These are phyloP conservation scores for Filobasidium uniguttulatum DNA, from an alignment of 1,284 basidiomycete genomes.

Conservation along the genomic window DNA sequence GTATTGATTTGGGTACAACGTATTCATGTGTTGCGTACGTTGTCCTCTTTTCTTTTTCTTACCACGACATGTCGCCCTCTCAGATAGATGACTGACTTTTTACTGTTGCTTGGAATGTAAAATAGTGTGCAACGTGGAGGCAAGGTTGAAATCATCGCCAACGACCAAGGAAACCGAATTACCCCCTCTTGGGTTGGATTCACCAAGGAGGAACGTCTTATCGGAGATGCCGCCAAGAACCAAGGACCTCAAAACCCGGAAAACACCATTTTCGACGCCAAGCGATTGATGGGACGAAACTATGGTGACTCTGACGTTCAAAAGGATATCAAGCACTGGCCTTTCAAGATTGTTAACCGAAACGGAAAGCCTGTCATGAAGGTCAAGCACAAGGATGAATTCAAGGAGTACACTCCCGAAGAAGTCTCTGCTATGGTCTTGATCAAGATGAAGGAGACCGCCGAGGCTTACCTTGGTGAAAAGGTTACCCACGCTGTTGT, in stretches of 20 bases:
- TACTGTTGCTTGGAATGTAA: conserved; percentile 12
- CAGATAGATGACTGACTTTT: background rate
- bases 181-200: conserved; percentile 91
- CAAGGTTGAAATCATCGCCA: conserved; percentile 90
- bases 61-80: background rate
- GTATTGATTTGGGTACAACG: conserved; percentile 48
- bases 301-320: conserved; percentile 51
- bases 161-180: conserved; percentile 95
- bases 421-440: conserved; percentile 76
- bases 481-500: conserved; percentile 96
- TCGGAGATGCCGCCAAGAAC: conserved; percentile 49
- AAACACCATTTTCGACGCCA: conserved; percentile 68
- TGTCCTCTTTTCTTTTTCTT: background rate
- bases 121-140: conserved; percentile 76
- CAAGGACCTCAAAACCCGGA: conserved; percentile 44
- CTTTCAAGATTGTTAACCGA: conserved; percentile 77
- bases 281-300: conserved; percentile 79
- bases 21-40: conserved; percentile 45
- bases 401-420: conserved; percentile 51
- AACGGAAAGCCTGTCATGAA: conserved; percentile 73
- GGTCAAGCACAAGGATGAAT: conserved; percentile 80
- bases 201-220: conserved; percentile 77
- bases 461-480: conserved; percentile 91
- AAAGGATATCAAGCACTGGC: conserved; percentile 80
- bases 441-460: conserved; percentile 98